Evolutionary conservation across 2,329 filamentous ascomycete genomes (phyloP).

Genomic region (Cladosporium velox): DNA sequence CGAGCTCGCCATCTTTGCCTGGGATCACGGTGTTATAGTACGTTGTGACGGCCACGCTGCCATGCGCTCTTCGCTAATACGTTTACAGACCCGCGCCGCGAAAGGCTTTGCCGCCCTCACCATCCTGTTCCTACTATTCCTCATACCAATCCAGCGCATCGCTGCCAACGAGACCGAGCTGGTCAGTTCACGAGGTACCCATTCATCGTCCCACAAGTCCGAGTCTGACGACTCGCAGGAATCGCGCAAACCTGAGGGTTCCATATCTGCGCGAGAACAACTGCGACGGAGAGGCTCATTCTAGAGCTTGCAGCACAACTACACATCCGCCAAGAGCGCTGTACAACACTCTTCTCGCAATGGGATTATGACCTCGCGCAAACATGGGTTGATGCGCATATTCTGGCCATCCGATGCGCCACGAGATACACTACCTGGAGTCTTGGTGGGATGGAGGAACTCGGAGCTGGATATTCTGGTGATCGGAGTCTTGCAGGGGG

Average conservation of each 20-base stretch:
- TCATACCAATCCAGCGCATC: conserved; percentile 80
- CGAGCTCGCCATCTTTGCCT: conserved; percentile 95
- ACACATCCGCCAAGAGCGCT: neutral
- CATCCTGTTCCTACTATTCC: conserved; percentile 78
- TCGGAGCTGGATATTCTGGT: conserved; percentile 89
- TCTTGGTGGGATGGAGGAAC: conserved; percentile 95
- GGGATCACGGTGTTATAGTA: conserved; percentile 97
- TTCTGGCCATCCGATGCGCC: conserved; percentile 91
- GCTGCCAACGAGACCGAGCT: conserved; percentile 76
- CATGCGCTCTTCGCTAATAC: conserved; percentile 8
- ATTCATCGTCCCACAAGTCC: neutral
- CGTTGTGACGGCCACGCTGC: conserved; percentile 1
- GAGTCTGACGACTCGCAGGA: conserved; percentile 60
- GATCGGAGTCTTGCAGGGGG: conserved; percentile 83
- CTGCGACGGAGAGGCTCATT: conserved; percentile 92
- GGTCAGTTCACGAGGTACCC: conserved; percentile 56
- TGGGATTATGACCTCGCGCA: conserved; percentile 65
- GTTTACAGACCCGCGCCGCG: conserved; percentile 70
- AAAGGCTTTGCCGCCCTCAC: conserved; percentile 84
- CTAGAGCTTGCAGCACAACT: conserved; percentile 49
- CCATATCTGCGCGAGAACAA: conserved; percentile 94
- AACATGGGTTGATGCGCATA: conserved; percentile 88
- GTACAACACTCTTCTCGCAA: conserved; percentile 35
- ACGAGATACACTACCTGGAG: conserved; percentile 71
- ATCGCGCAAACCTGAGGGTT: conserved; percentile 73